These are phyloP conservation scores for Combretum micranthum DNA, from an alignment of 345 rosid species.

Conservation along the genomic window DNA sequence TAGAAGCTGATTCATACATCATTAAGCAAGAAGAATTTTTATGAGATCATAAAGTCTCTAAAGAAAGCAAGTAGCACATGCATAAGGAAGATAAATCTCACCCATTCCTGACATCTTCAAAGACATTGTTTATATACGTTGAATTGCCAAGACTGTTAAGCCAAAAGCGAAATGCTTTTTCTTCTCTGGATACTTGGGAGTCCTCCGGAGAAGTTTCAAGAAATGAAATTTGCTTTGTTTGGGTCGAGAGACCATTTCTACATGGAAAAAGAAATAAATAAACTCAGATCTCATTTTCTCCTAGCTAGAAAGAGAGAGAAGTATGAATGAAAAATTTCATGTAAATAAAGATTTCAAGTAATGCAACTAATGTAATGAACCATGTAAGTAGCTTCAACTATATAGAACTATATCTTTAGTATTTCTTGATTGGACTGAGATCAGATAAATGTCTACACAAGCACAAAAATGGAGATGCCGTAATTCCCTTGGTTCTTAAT, in stretches of 20 bases:
- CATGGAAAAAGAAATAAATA: conserved; percentile 8
- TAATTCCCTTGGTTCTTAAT: too few species aligned
- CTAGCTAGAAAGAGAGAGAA: not conserved
- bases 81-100: conserved; percentile 19
- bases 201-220: conserved; percentile 78
- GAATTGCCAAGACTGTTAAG: conserved; percentile 88
- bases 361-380: too few species aligned
- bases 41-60: not conserved
- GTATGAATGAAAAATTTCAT: not conserved
- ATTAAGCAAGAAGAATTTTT: not conserved
- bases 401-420: too few species aligned
- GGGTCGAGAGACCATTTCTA: conserved; percentile 91
- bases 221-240: conserved; percentile 76
- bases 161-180: conserved; percentile 94
- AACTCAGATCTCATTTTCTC: not conserved
- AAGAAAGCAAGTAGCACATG: not conserved
- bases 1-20: too few species aligned
- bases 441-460: too few species aligned
- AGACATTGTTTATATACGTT: conserved; percentile 66
- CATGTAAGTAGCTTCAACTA: too few species aligned
- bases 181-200: conserved; percentile 86
- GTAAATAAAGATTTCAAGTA: too few species aligned
- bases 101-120: conserved; percentile 99
- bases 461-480: too few species aligned
- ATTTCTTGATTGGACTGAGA: too few species aligned